Evolutionary conservation across 768 basidiomycete genomes (phyloP), one percentile per base, ranked within the genome.

Genomic region (Lentinula edodes): DNA sequence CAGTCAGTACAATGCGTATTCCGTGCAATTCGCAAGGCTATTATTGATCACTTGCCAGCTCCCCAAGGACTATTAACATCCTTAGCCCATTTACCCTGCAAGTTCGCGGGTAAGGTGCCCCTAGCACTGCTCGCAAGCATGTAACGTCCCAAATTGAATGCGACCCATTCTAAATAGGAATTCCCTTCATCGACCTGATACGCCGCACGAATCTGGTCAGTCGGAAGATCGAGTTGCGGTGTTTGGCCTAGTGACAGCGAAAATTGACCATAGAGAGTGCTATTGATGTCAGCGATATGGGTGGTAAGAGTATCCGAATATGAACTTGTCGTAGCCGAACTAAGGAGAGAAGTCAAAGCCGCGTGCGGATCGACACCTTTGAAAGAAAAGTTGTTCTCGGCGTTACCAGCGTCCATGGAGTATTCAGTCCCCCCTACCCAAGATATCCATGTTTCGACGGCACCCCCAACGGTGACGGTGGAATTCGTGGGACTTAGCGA

Each of bases 341-440:
- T 56, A 70, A 69, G 42, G 86, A 68, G 12, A 79, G 71, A 12
- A 16, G 80, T 65, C 7, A 87, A 77, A 23, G 71, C 62, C 42
- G 63, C 64, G 66, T 87, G 85, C 39, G 89, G 87, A 63, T 90
- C 85, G 0, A 76, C 58, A 6, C 88, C 88, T 35, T 74, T 69
- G 78, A 91, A 91, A 3, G 87, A 80, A 66, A 85, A 91, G 46
- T 74, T 70, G 67, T 78, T 78, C 13, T 78, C 77, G 3, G 73
- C 75, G 63, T 83, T 79, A 35, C 89, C 89, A 0, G 88, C 84
- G 63, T 81, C 70, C 71, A 84, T 82, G 62, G 83, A 75, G 68
- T 86, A 91, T 52, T 90, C 80, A 15, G 90, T 91, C 34, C 79
- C 87, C n/a, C 88, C 89, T 16, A 85, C 82, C 88, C 88, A 90